Evolutionary conservation across 2,329 filamentous ascomycete species (phyloP).

Genomic region (Trichoderma sp.): DNA sequence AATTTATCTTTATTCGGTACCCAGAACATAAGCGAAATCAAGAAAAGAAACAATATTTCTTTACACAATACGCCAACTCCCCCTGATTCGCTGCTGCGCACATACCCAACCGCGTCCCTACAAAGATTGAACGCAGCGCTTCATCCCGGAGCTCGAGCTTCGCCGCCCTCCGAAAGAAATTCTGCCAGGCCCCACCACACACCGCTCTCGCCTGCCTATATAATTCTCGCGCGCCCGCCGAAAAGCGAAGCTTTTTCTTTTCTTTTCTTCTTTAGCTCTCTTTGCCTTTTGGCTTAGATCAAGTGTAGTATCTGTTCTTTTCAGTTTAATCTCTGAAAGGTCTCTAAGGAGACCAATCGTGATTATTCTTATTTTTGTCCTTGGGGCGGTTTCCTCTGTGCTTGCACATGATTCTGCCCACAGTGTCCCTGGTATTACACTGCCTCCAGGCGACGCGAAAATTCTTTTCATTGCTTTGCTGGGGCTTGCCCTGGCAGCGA

Average conservation of each 20-base stretch:
- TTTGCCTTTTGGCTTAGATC: constrained; percentile 76
- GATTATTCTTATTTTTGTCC: constrained; percentile 75
- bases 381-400: constrained; percentile 45
- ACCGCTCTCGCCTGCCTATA: constrained; percentile 33
- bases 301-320: constrained; percentile 97
- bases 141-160: constrained; percentile 16
- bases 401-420: constrained; percentile 47
- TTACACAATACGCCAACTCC: not conserved
- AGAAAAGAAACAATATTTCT: not conserved
- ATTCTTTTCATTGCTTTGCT: constrained; percentile 47
- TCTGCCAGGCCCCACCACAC: constrained; percentile 13
- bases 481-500: constrained; percentile 46
- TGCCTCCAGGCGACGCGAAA: constrained; percentile 51
- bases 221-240: constrained; percentile 29
- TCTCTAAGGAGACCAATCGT: constrained; percentile 70
- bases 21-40: not conserved
- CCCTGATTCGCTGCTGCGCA: not conserved
- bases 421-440: constrained; percentile 53
- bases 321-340: constrained; percentile 96
- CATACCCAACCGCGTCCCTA: not conserved
- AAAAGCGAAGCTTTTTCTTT: constrained; percentile 35
- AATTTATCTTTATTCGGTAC: not conserved
- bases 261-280: constrained; percentile 47
- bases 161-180: not conserved
- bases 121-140: not conserved